Percentiles rank a stretch among this genome's conserved stretches.
Conservation (phyloP, 1,139 yeast genomes). For the Saccharomycopsis crataegensis region DNA sequence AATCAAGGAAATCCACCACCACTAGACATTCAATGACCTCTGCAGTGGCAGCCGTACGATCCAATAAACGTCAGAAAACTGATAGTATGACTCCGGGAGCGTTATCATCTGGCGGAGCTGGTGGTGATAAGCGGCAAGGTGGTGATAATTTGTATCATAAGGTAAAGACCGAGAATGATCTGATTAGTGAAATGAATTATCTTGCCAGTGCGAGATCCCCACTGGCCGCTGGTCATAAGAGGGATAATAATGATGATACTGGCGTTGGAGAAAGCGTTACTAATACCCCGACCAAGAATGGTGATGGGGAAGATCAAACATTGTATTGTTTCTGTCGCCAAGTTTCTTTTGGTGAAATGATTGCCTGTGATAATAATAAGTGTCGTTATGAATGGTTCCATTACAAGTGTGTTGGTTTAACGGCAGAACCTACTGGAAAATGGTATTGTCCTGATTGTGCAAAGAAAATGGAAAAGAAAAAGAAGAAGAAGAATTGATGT, state of each 20-base stretch:
- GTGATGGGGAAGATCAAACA: slow-evolving; percentile 49
- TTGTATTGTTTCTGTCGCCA: slow-evolving; percentile 79
- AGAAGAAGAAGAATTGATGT: slow-evolving; percentile 12
- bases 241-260: too few relatives aligned
- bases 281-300: slow-evolving; percentile 15
- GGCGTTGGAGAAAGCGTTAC: not conserved
- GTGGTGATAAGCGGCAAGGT: not conserved
- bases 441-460: slow-evolving; percentile 87
- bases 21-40: not conserved
- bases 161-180: slow-evolving; percentile 8
- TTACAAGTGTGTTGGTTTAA: slow-evolving; percentile 72
- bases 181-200: not conserved
- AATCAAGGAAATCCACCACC: not conserved
- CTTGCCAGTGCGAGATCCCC: not conserved
- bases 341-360: slow-evolving; percentile 85
- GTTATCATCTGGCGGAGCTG: not conserved
- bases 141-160: not conserved
- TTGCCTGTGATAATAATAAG: slow-evolving; percentile 80
- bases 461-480: slow-evolving; percentile 20
- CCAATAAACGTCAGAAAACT: not conserved
- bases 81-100: not conserved
- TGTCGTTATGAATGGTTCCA: slow-evolving; percentile 87
- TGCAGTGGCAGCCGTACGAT: not conserved
- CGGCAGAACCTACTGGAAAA: slow-evolving; percentile 78
- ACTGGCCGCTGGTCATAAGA: not conserved